Conservation (phyloP, 768 basidiomycete species). For the Lactarius sanguifluus region DNA sequence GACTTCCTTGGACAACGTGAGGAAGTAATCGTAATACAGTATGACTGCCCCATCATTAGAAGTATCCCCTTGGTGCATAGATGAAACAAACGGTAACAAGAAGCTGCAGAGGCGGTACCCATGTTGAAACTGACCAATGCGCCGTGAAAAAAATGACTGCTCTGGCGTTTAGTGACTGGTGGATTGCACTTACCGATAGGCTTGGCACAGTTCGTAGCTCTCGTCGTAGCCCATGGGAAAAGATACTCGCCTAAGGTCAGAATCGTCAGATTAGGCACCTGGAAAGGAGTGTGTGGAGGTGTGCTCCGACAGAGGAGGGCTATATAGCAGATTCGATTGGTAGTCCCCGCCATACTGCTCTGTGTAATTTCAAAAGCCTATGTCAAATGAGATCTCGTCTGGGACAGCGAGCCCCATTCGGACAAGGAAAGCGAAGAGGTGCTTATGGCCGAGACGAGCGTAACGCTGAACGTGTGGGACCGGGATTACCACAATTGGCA, state of each 20-base stretch:
- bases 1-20: constrained; percentile 46
- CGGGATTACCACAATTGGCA: not conserved
- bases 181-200: not conserved
- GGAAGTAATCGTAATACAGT: constrained; percentile 45
- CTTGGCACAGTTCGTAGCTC: not conserved
- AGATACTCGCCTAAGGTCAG: not conserved
- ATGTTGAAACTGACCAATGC: not conserved
- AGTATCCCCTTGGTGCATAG: not conserved
- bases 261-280: not conserved
- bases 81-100: constrained; percentile 5
- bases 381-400: not conserved
- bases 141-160: not conserved
- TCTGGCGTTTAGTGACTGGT: not conserved
- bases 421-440: too few relatives aligned
- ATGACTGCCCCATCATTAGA: constrained; percentile 30
- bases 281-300: not conserved
- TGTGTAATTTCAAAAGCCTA: not conserved
- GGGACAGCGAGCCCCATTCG: not conserved
- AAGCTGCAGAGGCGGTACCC: not conserved
- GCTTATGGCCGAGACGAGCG: too few relatives aligned
- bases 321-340: not conserved
- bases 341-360: not conserved
- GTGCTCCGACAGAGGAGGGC: not conserved
- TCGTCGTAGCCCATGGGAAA: constrained; percentile 1
- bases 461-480: not conserved